Base-by-base conservation (phyloP, 2,329 filamentous ascomycete species). In the Mollisiaceae sp. region DNA sequence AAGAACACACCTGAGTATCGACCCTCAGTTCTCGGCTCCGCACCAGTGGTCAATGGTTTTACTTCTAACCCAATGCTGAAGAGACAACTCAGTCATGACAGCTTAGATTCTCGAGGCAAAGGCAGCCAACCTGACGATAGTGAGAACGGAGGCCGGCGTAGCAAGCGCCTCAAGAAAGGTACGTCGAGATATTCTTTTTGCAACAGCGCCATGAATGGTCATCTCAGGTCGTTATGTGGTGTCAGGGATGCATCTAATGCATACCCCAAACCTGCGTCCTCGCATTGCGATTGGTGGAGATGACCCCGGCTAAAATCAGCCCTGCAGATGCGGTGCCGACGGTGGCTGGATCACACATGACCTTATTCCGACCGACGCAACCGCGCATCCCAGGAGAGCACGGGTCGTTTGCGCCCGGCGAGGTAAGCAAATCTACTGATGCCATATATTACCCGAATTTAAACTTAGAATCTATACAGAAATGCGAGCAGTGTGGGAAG, bases 261-360 rank as follows among this genome's bases (percentile, higher is more conserved):
- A 60, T 61, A 57, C 60, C 59, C 36, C 57, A 64, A 54, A 63
- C 61, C 63, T 62, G 61, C 36, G 24, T 52, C 60, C 35, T 39
- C 50, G 50, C 59, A 27, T 68, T 58, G 59, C 64, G 63, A 75
- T 74, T 72, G 72, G 72, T 62, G 67, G 67, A 60, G 55, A 22
- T 52, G 60, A 62, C 59, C 69, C 64, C 64, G 64, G 75, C 80
- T 81, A 79, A 80, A 76, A 67, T 69, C 68, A 74, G 69, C 73
- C 73, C 67, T 78, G 70, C 76, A 83, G 86, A 88, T 78, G 82
- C 83, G 52, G 86, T 89, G 41, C 93, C 94, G 52, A 97, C 92
- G 39, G 93, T 99, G 71, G 93, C 93, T 70, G 95, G 95, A 62
- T 98, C 94, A 60, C 93, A 98, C 79, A 98, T 98, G 93, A 95